Base-by-base conservation (phyloP, 108 stramenopile species). In the Skeletonema marinoi region DNA sequence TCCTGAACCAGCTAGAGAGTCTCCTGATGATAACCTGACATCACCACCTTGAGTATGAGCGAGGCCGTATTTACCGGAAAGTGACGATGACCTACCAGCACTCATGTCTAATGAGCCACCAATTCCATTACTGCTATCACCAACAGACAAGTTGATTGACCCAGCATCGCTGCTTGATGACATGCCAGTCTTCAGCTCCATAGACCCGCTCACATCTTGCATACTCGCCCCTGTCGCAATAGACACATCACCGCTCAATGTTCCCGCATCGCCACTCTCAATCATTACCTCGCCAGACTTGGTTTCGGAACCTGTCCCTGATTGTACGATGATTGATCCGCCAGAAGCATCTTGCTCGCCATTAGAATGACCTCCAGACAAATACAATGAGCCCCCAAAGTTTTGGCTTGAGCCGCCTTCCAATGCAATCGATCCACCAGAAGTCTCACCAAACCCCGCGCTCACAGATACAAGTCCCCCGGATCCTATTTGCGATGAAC, bases 351-450 rank as follows among this genome's bases (percentile, higher is more conserved):
- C 67, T 10, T 11, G 21, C 6, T 31, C 54, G 59, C 67, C 48
- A 51, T 30, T 62, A 44, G 44, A 60, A 31, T 60, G 36, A 14
- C 75, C 75, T 3, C 68, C 75, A 3, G 13, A 11, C n/a, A 77
- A 13, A 6, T 44, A 48, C 21, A 77, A 29, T 13, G 60, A 60
- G 2, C 75, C 75, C 1, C 75, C 75, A 32, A 17, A 11, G 1
- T 59, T 61, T 16, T 12, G 17, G 31, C 78, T 75, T 13, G 67
- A 68, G 33, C 78, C 78, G 54, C 73, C 38, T 11, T 69, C 39
- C 46, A 80, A 61, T 8, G 50, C 54, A 44, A 80, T 36, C 4
- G 74, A 75, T 17, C 78, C 78, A 38, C 78, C 78, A 12, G 58
- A n/a, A 5, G 65, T 35, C 21, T 75, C 66, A 39, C 78, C 78